Base-by-base conservation (phyloP, 75 land plant genomes). In the Pseudotsuga menziesii region DNA sequence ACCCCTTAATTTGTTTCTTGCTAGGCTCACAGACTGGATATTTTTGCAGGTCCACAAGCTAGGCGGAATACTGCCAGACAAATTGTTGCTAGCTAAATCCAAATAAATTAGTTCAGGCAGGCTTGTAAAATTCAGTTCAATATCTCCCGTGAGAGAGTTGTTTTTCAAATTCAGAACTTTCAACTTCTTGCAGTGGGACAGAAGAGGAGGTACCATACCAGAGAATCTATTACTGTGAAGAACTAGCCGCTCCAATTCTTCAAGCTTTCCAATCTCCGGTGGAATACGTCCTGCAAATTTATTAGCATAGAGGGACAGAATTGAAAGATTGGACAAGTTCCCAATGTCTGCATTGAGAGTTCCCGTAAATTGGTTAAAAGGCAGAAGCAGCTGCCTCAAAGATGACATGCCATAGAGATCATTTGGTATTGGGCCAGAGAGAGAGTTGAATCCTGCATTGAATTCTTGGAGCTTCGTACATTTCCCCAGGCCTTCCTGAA, bases 221-320 rank as follows among this genome's bases (percentile, higher is more conserved):
- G 67, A 62, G 75, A 87, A 83, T 13, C 74, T 75, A 72, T 81
- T 78, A 14, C 78, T 78, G 23, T 74, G 29, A 22, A 86, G 76
- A 2, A 57, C 19, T 2, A 89, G 58, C 6, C 5, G 56, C 35
- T 82, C 71, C 66, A 89, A 36, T 3, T 57, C 48, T 22, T 16
- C 22, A 5, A 87, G 72, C 0, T 41, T 61, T 5, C 74, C 63
- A 32, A 89, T 76, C 13, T 78, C 77, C n/a, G 78, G 81, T 4
- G 91, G 89, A 15, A 89, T 48, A 16, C 2, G 22, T 3, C 89
- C 89, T 3, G 87, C 80, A 61, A 89, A 87, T 11, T 26, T 3
- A 63, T 89, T 89, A 52, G 14, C 48, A 9, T 83, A 85, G 5
- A 89, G 32, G 61, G 85, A 88, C 73, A 90, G 78, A 7, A 56